Base-by-base conservation (phyloP, 495 filamentous ascomycete species). In the Neurospora sp. region DNA sequence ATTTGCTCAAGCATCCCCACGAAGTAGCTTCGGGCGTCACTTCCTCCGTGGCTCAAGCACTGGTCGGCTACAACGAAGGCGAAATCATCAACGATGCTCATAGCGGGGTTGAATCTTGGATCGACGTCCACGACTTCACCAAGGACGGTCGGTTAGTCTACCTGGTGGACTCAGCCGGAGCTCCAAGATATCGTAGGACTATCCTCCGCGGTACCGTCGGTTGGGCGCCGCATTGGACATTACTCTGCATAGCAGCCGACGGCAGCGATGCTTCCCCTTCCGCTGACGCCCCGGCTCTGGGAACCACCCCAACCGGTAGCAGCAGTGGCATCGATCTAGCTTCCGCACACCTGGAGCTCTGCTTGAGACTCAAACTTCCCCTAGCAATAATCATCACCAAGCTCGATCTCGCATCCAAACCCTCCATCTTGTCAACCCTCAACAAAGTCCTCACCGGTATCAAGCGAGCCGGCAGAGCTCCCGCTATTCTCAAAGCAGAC, bases 141-240 rank as follows among this genome's bases (percentile, higher is more conserved):
- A 87, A 88, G 36, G 84, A 85, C 28, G 93, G 92, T 21, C 90
- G 96, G 70, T 82, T 99, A 6, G 92, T 94, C 13, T 93, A 97
- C 73, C 80, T 98, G 13, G 91, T 94, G 0, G 96, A 99, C 79
- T 94, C 95, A 40, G 94, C 96, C 3, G 96, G 96, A 2, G 92
- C 96, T 72, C 90, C 93, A 8, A 89, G 93, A 42, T 98, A 94
- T 81, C 86, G 94, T 48, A 90, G 95, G 72, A 98, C 96, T 2
- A 94, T 92, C 5, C 84, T 98, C 39, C 87, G 94, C 71, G 93
- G 94, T 0, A 83, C 98, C n/a, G 85, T 99, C 69, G 94, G 95
- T 71, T 99, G 96, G 94, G 93, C 93, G 28, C 96, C 96, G 28
- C 94, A 99, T 79, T 97, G 94, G 89, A 94, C 93, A 8, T 78